Percentiles rank a stretch among this genome's conserved stretches.
These are phyloP conservation scores for Castanea sativa DNA, from an alignment of 306 rosid genomes.

Conservation along the genomic window DNA sequence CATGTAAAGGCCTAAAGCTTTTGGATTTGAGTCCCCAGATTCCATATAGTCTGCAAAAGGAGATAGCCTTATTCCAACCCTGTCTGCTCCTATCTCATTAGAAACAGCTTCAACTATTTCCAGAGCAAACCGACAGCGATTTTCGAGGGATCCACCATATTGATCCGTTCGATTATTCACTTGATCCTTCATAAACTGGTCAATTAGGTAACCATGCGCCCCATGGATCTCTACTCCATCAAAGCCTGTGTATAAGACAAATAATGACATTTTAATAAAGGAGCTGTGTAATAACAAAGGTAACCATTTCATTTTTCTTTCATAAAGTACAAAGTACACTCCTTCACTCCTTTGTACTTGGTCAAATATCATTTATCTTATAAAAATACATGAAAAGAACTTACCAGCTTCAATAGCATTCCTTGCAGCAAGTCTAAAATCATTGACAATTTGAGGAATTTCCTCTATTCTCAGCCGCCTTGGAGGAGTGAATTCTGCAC, in stretches of 20 bases:
- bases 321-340: not conserved
- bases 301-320: not conserved
- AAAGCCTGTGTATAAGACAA: constrained; percentile 42
- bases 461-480: constrained; percentile 47
- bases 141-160: constrained; percentile 71
- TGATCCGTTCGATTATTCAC: constrained; percentile 57
- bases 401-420: constrained; percentile 69
- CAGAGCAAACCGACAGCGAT: constrained; percentile 50
- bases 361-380: not conserved
- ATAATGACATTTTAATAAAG: too few relatives aligned
- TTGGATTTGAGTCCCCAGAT: constrained; percentile 51
- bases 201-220: constrained; percentile 61
- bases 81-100: constrained; percentile 54
- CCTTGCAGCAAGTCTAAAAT: constrained; percentile 51
- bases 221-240: constrained; percentile 79
- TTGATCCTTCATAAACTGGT: constrained; percentile 63
- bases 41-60: constrained; percentile 50
- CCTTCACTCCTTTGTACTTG: too few relatives aligned
- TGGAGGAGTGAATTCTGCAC: constrained; percentile 42
- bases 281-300: not conserved
- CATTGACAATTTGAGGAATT: constrained; percentile 45
- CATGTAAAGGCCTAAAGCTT: constrained; percentile 45
- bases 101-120: constrained; percentile 52
- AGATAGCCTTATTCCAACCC: constrained; percentile 63
- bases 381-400: not conserved